Base-by-base conservation (phyloP, 202 grass and related monocot species). In the Carex arenaria region DNA sequence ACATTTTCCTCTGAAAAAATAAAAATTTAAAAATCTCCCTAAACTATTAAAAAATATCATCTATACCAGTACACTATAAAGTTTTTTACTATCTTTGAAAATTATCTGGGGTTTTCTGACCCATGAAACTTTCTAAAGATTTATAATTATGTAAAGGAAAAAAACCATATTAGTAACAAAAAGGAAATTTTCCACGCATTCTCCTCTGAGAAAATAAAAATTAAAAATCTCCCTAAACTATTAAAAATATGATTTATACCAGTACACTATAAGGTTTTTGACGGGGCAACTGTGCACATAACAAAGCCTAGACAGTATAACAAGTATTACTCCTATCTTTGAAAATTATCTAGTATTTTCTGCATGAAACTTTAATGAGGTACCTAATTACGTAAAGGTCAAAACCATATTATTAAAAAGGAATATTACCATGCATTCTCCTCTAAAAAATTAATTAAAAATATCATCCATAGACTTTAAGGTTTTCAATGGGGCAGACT, bases 151-250 rank as follows among this genome's bases (percentile, higher is more conserved):
- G 3, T 13, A 34, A 38, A 74, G 12, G 45, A 30, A 3, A 53
- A 53, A 52, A 86, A 76, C 42, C 26, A 63, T 10, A 38, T 85
- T 86, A 32, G 87, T 56, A 59, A 8, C 26, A 36, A 85, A 38
- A 54, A 83, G 20, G 36, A 72, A n/a, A 55, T 55, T 23, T 55
- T 13, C 26, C 26, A 70, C 45, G 67, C 36, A 43, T 40, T 67
- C 6, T 36, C 31, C 32, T 9, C 13, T 67, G 32, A 38, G 9
- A 83, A 36, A 11, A 1, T 42, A 42, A 42, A 7, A 8, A 42
- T 7, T 36, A 36, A 36, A 40, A 55, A 18, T 43, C 17, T 28
- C 4, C 22, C 45, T 28, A 26, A 54, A 18, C 13, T 64, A 57
- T 32, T 32, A 36, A n/a, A 28, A 77, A 32, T 26, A 77, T 36